Evolutionary conservation across 2,329 filamentous ascomycete species (phyloP).

Genomic region (Aspergillus sp.): DNA sequence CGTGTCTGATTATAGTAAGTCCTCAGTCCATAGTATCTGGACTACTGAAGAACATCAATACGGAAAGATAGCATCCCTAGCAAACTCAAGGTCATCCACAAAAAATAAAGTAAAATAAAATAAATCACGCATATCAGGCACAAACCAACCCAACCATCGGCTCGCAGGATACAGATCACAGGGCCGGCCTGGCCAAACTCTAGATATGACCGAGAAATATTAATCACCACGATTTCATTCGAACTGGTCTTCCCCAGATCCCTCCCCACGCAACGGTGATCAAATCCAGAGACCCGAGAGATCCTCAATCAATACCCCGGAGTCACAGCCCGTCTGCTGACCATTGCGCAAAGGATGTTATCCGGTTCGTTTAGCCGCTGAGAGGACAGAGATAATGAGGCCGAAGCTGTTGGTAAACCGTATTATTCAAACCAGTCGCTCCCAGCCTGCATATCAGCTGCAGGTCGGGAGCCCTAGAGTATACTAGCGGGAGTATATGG

Average conservation of each 20-base stretch:
- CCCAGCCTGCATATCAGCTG: slow-evolving; percentile 29
- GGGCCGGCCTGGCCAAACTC: neutral
- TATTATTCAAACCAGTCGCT: slow-evolving; percentile 24
- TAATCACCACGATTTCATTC: slow-evolving; percentile 14
- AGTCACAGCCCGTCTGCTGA: neutral
- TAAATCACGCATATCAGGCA: neutral
- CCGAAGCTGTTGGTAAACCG: slow-evolving; percentile 23
- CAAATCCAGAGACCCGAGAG: slow-evolving; percentile 2
- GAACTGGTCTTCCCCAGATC: slow-evolving; percentile 20
- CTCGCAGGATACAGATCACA: neutral
- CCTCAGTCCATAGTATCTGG: too few relatives aligned
- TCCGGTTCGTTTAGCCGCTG: neutral
- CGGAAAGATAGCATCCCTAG: neutral
- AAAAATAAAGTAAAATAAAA: neutral
- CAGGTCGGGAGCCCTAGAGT: slow-evolving; percentile 11
- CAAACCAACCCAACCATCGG: neutral
- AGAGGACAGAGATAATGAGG: slow-evolving; percentile 19
- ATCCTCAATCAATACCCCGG: slow-evolving; percentile 3
- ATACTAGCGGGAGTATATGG: neutral
- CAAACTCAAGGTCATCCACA: neutral
- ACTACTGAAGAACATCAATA: neutral
- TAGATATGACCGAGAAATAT: slow-evolving; percentile 6
- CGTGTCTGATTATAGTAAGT: neutral
- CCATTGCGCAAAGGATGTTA: neutral
- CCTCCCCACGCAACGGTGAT: slow-evolving; percentile 22